phyloP scores from a whole-genome alignment of 495 filamentous ascomycete genomes.

The Jackrogersella multiformis region DNA sequence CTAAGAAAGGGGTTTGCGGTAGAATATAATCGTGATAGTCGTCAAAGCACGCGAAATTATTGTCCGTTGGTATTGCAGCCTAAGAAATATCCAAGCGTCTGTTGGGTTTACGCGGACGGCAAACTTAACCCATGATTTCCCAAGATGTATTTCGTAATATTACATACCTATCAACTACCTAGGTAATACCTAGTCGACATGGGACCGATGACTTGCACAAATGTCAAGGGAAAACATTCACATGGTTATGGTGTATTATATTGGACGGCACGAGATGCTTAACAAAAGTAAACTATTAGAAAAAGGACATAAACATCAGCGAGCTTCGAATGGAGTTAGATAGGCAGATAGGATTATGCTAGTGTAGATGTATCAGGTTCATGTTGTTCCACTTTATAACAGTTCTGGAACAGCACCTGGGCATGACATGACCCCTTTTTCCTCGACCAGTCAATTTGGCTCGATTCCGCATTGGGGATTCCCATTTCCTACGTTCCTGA shows the following conservation, averaged over 20 bases:
- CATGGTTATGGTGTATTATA: conserved; percentile 6
- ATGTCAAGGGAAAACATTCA: neutral
- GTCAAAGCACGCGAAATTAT: conserved; percentile 5
- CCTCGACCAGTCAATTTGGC: conserved; percentile 26
- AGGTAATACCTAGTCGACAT: neutral
- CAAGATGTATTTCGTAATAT: too few relatives aligned
- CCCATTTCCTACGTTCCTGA: conserved; percentile 30
- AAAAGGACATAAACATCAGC: conserved; percentile 4
- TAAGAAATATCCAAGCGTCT: conserved; percentile 7
- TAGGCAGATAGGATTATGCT: neutral
- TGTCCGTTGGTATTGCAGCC: neutral
- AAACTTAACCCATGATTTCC: neutral
- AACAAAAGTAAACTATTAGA: neutral
- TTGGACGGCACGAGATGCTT: neutral
- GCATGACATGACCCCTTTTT: conserved; percentile 38
- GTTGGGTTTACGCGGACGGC: neutral
- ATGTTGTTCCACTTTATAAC: conserved; percentile 16
- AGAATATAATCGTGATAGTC: neutral
- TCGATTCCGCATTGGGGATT: conserved; percentile 34
- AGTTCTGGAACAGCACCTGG: conserved; percentile 8
- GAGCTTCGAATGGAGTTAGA: conserved; percentile 2
- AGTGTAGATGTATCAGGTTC: conserved; percentile 12
- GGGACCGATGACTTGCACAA: neutral
- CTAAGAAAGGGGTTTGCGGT: conserved; percentile 13
- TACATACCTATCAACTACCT: neutral